Evolutionary conservation across 1,139 yeast genomes (phyloP).

Genomic region (Geotrichum europaeum): DNA sequence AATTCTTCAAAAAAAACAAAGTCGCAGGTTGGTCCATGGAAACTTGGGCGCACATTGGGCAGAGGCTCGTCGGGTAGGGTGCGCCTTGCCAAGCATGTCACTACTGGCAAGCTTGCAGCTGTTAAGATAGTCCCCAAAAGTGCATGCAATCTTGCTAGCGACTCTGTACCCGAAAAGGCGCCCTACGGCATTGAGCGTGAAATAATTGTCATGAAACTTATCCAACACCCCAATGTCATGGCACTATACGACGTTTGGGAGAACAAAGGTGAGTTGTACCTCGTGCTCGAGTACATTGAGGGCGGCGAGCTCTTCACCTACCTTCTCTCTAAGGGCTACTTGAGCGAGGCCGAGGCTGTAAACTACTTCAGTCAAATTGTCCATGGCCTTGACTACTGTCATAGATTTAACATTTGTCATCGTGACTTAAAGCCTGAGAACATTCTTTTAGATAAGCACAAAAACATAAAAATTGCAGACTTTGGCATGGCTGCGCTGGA

Average conservation of each 20-base stretch:
- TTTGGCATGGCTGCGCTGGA: conserved; percentile 99
- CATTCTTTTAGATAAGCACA: conserved; percentile 73
- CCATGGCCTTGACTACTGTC: conserved; percentile 87
- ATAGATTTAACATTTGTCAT: conserved; percentile 83
- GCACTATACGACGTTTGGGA: conserved; percentile 99
- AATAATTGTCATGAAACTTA: conserved; percentile 82
- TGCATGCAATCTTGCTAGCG: conserved; percentile 37
- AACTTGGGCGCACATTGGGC: conserved; percentile 86
- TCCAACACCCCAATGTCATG: conserved; percentile 90
- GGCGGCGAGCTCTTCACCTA: conserved; percentile 95
- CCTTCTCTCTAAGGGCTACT: conserved; percentile 77
- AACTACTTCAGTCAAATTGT: conserved; percentile 88
- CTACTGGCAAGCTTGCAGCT: conserved; percentile 86
- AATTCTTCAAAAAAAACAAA: conserved; percentile 47
- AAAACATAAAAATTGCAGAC: conserved; percentile 92
- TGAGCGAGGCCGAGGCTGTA: conserved; percentile 85
- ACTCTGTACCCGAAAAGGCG: conserved; percentile 19
- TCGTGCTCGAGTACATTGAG: conserved; percentile 90
- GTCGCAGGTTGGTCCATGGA: conserved; percentile 92
- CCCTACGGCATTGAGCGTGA: conserved; percentile 96
- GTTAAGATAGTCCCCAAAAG: conserved; percentile 93
- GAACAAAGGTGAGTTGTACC: conserved; percentile 78
- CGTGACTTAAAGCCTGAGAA: conserved; percentile 96
- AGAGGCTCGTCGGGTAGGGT: conserved; percentile 95
- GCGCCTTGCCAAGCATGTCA: conserved; percentile 77